A percentile compares a stretch with the other conserved stretches of the same genome.
Evolutionary conservation across 2,329 filamentous ascomycete species (phyloP).

Genomic region (Parascedosporium putredinis): DNA sequence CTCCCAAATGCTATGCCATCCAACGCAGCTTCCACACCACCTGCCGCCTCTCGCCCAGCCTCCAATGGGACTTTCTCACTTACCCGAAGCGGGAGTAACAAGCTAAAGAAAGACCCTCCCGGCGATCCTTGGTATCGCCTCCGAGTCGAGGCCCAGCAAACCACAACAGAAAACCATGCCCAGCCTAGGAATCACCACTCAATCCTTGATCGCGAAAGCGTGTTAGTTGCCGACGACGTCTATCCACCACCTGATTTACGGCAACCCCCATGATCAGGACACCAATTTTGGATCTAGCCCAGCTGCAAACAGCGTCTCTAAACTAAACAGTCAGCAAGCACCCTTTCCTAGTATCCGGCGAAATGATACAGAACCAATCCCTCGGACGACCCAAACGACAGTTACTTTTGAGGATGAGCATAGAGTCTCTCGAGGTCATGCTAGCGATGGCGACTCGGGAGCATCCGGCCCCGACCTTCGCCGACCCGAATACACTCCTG

Average conservation of each 20-base stretch:
- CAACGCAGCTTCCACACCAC: neutral
- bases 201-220: neutral
- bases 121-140: constrained; percentile 36
- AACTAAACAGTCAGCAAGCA: neutral
- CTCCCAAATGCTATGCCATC: constrained; percentile 19
- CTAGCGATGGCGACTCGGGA: neutral
- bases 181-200: neutral
- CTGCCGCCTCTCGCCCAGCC: constrained; percentile 8
- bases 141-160: constrained; percentile 31
- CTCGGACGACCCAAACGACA: constrained; percentile 7
- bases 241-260: neutral
- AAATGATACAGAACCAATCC: constrained; percentile 6
- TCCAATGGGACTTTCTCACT: constrained; percentile 26
- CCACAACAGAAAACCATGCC: neutral
- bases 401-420: constrained; percentile 6
- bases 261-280: neutral
- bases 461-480: neutral
- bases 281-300: neutral
- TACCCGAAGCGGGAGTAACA: constrained; percentile 44
- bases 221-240: neutral
- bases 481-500: constrained; percentile 20
- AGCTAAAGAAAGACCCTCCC: constrained; percentile 46
- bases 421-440: neutral
- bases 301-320: neutral
- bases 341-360: constrained; percentile 1